Percentiles rank a stretch among this genome's conserved stretches.
phyloP scores from a whole-genome alignment of 2,329 filamentous ascomycete genomes.

The Fusarium zealandicum region DNA sequence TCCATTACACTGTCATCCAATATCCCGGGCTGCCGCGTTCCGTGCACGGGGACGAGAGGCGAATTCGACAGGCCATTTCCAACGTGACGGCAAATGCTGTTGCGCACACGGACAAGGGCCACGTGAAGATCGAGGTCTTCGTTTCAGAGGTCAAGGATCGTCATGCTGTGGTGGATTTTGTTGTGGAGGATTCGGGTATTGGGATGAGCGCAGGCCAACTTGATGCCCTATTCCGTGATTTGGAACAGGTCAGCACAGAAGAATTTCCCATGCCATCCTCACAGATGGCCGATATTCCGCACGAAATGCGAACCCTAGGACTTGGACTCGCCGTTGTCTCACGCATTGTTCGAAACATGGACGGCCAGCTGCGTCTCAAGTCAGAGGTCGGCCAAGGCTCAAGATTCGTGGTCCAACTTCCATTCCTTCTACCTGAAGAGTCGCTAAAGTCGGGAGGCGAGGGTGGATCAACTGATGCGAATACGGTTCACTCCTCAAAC shows the following conservation, averaged over 20 bases:
- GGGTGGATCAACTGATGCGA: background rate
- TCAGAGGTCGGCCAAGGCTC: conserved; percentile 85
- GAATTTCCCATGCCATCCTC: conserved; percentile 40
- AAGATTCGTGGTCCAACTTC: conserved; percentile 80
- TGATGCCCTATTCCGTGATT: conserved; percentile 64
- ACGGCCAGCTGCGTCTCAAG: conserved; percentile 83
- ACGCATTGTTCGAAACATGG: conserved; percentile 86
- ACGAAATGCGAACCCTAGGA: conserved; percentile 64
- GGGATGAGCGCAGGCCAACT: conserved; percentile 72
- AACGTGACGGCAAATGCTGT: conserved; percentile 88
- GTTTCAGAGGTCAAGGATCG: conserved; percentile 60
- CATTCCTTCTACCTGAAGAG: conserved; percentile 69
- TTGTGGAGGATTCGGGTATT: conserved; percentile 76
- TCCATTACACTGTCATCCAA: conserved; percentile 72
- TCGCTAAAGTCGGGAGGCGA: conserved; percentile 29
- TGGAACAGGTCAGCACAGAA: conserved; percentile 64
- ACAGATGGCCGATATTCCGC: conserved; percentile 42
- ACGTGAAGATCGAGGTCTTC: conserved; percentile 74
- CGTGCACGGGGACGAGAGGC: conserved; percentile 80
- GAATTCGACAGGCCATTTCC: conserved; percentile 81
- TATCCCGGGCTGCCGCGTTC: conserved; percentile 72
- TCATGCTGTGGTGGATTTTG: conserved; percentile 74
- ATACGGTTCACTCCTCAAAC: conserved; percentile 16
- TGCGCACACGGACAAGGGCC: conserved; percentile 74
- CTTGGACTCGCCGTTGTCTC: conserved; percentile 89